Percentiles rank a stretch among this genome's conserved stretches.
Evolutionary conservation across 106 monocot species (phyloP).

Genomic region (Allium fistulosum): DNA sequence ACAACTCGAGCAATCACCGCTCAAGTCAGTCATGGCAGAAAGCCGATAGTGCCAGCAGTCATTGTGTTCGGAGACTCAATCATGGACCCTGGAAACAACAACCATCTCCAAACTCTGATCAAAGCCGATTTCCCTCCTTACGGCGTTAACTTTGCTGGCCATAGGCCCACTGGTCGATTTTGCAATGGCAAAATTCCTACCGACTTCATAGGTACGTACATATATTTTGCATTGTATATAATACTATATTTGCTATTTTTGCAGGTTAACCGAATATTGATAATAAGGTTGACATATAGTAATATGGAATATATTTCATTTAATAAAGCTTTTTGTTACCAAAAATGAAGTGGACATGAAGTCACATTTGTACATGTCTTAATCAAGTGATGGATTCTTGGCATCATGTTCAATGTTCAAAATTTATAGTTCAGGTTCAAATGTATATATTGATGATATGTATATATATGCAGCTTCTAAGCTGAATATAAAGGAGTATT

Average conservation of each 20-base stretch:
- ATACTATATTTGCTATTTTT: neutral
- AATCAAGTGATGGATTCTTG: too few species aligned
- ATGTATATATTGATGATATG: constrained; percentile 15
- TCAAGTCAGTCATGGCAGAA: neutral
- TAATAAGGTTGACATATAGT: neutral
- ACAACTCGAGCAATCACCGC: neutral
- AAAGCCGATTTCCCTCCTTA: constrained; percentile 76
- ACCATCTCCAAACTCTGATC: constrained; percentile 35
- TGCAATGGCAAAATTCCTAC: constrained; percentile 71
- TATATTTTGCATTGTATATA: neutral
- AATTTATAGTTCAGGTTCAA: too few species aligned
- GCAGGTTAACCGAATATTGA: neutral
- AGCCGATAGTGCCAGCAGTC: constrained; percentile 23
- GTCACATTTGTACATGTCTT: neutral
- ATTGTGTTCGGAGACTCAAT: constrained; percentile 83
- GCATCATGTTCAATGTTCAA: too few species aligned
- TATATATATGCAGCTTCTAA: constrained; percentile 31
- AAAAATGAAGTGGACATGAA: neutral
- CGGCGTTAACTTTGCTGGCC: constrained; percentile 53
- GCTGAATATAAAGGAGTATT: constrained; percentile 56
- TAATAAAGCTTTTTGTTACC: neutral
- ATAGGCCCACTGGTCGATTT: constrained; percentile 66
- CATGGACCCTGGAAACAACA: constrained; percentile 84
- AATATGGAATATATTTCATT: neutral
- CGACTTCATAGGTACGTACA: constrained; percentile 46